These are phyloP conservation scores for Vicia sativa DNA, from an alignment of 306 rosid genomes.

Conservation along the genomic window DNA sequence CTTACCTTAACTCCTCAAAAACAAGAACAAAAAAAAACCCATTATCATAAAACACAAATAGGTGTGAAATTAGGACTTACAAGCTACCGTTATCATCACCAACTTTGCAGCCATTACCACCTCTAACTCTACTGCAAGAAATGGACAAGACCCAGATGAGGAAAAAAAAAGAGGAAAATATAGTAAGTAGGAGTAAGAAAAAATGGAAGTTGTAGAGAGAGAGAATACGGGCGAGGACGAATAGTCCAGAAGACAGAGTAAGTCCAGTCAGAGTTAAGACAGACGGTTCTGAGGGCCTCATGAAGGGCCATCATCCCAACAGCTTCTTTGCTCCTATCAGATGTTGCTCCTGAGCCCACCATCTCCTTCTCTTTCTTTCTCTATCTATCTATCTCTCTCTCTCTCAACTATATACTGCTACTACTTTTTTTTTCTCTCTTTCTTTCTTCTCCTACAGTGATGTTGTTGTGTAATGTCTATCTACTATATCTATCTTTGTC, in stretches of 20 bases:
- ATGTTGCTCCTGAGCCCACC: constrained; percentile 99
- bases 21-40: too few species aligned
- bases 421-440: too few species aligned
- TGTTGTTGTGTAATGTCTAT: neutral
- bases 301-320: constrained; percentile 99
- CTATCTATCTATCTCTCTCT: constrained; percentile 31
- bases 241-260: constrained; percentile 99
- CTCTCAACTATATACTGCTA: constrained; percentile 29
- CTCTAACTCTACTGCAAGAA: constrained; percentile 85
- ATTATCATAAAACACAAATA: neutral
- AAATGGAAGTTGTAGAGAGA: constrained; percentile 14
- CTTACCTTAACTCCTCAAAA: neutral
- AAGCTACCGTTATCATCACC: constrained; percentile 97
- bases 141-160: constrained; percentile 44
- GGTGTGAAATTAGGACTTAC: constrained; percentile 48
- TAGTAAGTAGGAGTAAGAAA: constrained; percentile 6
- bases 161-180: constrained; percentile 32
- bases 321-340: constrained; percentile 99
- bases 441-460: neutral
- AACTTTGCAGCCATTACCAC: constrained; percentile 98
- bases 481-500: constrained; percentile 39
- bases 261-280: constrained; percentile 93
- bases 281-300: constrained; percentile 95
- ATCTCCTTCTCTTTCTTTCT: constrained; percentile 55
- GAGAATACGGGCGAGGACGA: constrained; percentile 96